phyloP scores from a whole-genome alignment of 345 rosid genomes.

The Noccaea caerulescens region DNA sequence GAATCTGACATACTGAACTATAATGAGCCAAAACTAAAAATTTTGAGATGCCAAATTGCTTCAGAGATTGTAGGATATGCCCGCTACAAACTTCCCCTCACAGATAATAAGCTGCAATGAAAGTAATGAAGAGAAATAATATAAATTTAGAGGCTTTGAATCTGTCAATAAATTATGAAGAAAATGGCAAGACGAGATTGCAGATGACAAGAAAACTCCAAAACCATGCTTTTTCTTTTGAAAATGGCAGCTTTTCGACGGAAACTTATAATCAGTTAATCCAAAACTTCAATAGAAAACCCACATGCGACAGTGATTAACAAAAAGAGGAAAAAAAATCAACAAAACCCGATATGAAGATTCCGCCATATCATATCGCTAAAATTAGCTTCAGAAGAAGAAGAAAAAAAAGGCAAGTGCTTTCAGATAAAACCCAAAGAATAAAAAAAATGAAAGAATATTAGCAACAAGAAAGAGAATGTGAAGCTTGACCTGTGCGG shows the following conservation, averaged over 20 bases:
- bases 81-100: not conserved
- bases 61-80: slow-evolving; percentile 26
- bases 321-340: not conserved
- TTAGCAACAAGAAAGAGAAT: slow-evolving; percentile 3
- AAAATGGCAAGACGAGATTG: slow-evolving; percentile 1
- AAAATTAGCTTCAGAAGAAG: slow-evolving; percentile 4
- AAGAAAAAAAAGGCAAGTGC: not conserved
- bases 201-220: slow-evolving; percentile 32
- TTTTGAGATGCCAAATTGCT: slow-evolving; percentile 29
- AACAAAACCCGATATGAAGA: slow-evolving; percentile 24
- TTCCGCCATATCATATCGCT: slow-evolving; percentile 19
- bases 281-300: slow-evolving; percentile 29
- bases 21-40: not conserved
- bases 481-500: slow-evolving; percentile 17
- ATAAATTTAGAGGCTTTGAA: slow-evolving; percentile 9
- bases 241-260: slow-evolving; percentile 21
- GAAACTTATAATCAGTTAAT: slow-evolving; percentile 24
- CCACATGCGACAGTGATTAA: slow-evolving; percentile 9
- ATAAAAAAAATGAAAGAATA: slow-evolving; percentile 17
- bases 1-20: slow-evolving; percentile 33
- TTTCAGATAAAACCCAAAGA: not conserved
- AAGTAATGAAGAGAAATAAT: slow-evolving; percentile 2
- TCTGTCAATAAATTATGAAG: slow-evolving; percentile 12
- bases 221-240: slow-evolving; percentile 28
- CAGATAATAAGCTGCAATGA: slow-evolving; percentile 26